Evolutionary conservation across 2,329 filamentous ascomycete species (phyloP).

Genomic region (Cryoendolithus antarcticus): DNA sequence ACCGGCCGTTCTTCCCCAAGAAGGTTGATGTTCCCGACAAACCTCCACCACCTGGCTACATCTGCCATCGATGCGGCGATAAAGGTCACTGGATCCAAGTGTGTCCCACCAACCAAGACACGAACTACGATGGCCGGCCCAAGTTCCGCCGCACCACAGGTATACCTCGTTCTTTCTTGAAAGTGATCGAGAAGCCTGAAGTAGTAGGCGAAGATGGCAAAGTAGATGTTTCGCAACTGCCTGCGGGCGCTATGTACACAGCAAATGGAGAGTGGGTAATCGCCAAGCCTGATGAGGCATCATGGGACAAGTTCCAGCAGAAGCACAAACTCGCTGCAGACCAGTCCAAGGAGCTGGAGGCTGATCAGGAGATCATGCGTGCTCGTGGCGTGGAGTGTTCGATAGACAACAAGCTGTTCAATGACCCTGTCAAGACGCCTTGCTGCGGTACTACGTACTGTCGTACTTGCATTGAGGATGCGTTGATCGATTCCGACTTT

Average conservation of each 20-base stretch:
- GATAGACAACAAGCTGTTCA: slow-evolving; percentile 95
- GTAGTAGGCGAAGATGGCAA: slow-evolving; percentile 61
- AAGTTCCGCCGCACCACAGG: slow-evolving; percentile 93
- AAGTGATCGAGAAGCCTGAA: slow-evolving; percentile 85
- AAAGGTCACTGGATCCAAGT: slow-evolving; percentile 98
- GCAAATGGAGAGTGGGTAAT: slow-evolving; percentile 96
- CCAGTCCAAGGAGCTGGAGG: slow-evolving; percentile 59
- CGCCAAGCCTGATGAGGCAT: slow-evolving; percentile 85
- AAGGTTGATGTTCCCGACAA: slow-evolving; percentile 74
- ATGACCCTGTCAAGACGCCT: slow-evolving; percentile 97
- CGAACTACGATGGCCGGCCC: slow-evolving; percentile 84
- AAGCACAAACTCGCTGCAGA: slow-evolving; percentile 79
- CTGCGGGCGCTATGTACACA: slow-evolving; percentile 91
- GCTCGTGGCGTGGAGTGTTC: slow-evolving; percentile 83
- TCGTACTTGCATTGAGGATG: slow-evolving; percentile 98
- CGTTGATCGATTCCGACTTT: slow-evolving; percentile 96
- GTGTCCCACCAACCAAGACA: slow-evolving; percentile 96
- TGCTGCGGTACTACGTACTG: slow-evolving; percentile 98
- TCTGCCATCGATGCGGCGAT: slow-evolving; percentile 91
- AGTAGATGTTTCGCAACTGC: slow-evolving; percentile 68
- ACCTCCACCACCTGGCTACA: slow-evolving; percentile 83
- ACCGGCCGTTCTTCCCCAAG: slow-evolving; percentile 33
- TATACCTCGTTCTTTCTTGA: slow-evolving; percentile 88
- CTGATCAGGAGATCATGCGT: slow-evolving; percentile 74
- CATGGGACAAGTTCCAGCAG: slow-evolving; percentile 95